A percentile compares a stretch with the other conserved stretches of the same genome.
Conservation (phyloP, 768 basidiomycete species). For the Pleurotus djamor region DNA sequence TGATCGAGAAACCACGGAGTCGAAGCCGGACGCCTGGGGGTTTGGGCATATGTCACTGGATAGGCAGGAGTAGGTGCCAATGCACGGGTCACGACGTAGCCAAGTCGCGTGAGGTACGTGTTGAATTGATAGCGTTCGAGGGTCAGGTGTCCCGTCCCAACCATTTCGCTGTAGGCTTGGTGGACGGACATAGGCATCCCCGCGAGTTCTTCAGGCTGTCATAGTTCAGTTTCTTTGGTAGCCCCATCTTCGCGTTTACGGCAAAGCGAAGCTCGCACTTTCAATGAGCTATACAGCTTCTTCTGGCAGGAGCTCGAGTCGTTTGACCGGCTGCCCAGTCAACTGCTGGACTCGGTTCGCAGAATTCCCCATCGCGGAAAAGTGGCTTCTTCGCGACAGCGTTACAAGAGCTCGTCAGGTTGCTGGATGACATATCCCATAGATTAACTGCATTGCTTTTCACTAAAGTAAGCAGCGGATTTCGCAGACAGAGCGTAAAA, state of each 20-base stretch:
- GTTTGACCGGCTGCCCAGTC: constrained; percentile 50
- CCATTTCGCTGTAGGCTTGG: too few species aligned
- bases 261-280: constrained; percentile 80
- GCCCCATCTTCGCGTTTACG: constrained; percentile 53
- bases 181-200: constrained; percentile 84
- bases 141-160: constrained; percentile 74
- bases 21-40: too few species aligned
- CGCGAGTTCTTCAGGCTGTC: constrained; percentile 35
- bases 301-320: constrained; percentile 89
- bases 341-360: constrained; percentile 46
- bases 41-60: too few species aligned
- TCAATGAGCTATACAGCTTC: constrained; percentile 94
- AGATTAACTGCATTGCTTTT: too few species aligned
- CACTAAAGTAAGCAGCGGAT: not conserved
- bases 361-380: constrained; percentile 80
- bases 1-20: too few species aligned
- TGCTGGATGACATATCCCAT: too few species aligned
- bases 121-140: constrained; percentile 93
- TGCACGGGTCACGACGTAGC: constrained; percentile 84
- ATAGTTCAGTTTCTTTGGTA: constrained; percentile 19
- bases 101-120: constrained; percentile 87
- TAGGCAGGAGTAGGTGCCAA: too few species aligned
- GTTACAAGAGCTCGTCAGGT: constrained; percentile 67
- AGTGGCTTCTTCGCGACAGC: constrained; percentile 76
- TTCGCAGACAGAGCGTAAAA: not conserved